Evolutionary conservation across 2,329 filamentous ascomycete genomes (phyloP).

Genomic region (Monilinia laxa): DNA sequence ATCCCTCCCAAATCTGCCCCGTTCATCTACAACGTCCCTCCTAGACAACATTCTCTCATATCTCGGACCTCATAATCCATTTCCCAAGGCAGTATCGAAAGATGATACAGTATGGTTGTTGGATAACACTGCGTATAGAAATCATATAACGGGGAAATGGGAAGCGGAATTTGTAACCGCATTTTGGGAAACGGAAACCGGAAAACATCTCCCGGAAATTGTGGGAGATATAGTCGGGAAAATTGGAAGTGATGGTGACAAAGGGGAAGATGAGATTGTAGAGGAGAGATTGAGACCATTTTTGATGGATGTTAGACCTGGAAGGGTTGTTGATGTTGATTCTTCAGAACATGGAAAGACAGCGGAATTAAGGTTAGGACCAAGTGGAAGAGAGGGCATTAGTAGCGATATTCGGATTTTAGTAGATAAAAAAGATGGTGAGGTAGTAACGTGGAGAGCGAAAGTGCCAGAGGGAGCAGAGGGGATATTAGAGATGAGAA

Average conservation of each 20-base stretch:
- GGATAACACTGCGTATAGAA: slow-evolving; percentile 81
- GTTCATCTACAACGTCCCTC: slow-evolving; percentile 33
- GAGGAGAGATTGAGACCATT: slow-evolving; percentile 73
- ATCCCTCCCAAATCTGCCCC: slow-evolving; percentile 45
- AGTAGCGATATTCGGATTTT: slow-evolving; percentile 61
- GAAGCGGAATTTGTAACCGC: slow-evolving; percentile 80
- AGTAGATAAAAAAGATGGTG: slow-evolving; percentile 49
- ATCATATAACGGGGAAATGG: slow-evolving; percentile 56
- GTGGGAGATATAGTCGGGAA: slow-evolving; percentile 69
- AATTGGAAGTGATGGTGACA: slow-evolving; percentile 60
- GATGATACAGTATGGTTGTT: slow-evolving; percentile 80
- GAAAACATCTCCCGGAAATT: slow-evolving; percentile 63
- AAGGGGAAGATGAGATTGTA: slow-evolving; percentile 60
- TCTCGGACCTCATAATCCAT: slow-evolving; percentile 54
- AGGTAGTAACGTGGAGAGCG: slow-evolving; percentile 49
- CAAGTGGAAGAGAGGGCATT: slow-evolving; percentile 71
- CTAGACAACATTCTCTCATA: slow-evolving; percentile 49
- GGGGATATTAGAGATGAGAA: slow-evolving; percentile 63
- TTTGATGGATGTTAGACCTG: slow-evolving; percentile 71
- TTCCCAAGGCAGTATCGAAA: slow-evolving; percentile 57
- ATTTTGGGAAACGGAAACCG: slow-evolving; percentile 73
- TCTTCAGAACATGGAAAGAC: slow-evolving; percentile 47
- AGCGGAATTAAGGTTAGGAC: slow-evolving; percentile 59
- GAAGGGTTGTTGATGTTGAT: slow-evolving; percentile 63
- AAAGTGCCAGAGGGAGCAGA: slow-evolving; percentile 52